Evolutionary conservation across 208 protist genomes (phyloP), one percentile per base, ranked within the genome.

Genomic region (Acanthamoeba sp.): DNA sequence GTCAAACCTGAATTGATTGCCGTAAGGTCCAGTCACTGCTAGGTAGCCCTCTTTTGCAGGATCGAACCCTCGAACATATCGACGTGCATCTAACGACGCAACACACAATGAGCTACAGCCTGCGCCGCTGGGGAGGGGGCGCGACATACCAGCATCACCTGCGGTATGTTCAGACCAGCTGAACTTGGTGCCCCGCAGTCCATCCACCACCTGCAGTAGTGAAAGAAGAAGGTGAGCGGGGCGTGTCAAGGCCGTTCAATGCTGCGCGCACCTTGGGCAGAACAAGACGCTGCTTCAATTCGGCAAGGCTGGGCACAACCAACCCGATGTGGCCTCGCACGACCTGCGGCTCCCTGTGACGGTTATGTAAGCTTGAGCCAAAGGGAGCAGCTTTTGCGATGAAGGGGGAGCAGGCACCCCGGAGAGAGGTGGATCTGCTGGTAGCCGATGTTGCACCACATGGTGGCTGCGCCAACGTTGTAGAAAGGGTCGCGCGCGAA

Each of bases 401-500:
- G 45, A 50, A 80, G 40, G 71, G 32, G 38, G 40, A 34, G 69
- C 9, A 29, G 0, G 1, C 24, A 89, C 80, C 80, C 80, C 0
- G 48, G 80, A 12, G 80, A 64, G 36, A 89, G 80, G 52, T 89
- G 80, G 52, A 89, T 64, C 80, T 89, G 80, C 32, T 89, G 80
- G 24, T 36, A 89, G 36, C 80, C 80, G 24, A 64, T 64, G 80
- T 89, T 89, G 80, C 48, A 55, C 80, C 80, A 89, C 80, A 89
- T 89, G 80, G 80, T 89, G 52, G n/a, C 12, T 14, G 80, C 80
- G 14, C 80, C 80, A 14, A 89, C 80, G 29, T 64, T 55, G 42
- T n/a, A 64, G 52, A 66, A 89, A 5, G 80, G 80, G 52, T 89
- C 80, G 18, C 80, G 42, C 3, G 80, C 64, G 48, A 89, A 42